Conservation (phyloP, 192 early-diverging fungal species). For the Backusella circina region DNA sequence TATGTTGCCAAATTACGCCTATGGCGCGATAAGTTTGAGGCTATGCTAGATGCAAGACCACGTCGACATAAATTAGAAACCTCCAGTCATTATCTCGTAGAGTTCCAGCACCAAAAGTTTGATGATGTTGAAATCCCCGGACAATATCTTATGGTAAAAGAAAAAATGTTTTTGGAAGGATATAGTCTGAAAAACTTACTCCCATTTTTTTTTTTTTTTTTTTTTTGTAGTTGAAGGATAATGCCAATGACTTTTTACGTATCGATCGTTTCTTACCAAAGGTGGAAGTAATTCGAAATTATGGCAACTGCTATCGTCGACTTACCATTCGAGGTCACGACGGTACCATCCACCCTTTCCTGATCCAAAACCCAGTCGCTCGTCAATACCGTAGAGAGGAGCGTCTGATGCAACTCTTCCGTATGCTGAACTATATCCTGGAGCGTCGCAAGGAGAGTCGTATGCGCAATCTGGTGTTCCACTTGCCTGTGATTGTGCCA, state of each 20-base stretch:
- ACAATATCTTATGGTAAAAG: conserved; percentile 73
- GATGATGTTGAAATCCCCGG: conserved; percentile 98
- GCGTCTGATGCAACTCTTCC: conserved; percentile 91
- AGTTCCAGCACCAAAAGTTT: conserved; percentile 98
- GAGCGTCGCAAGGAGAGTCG: conserved; percentile 82
- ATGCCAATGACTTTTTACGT: conserved; percentile 86
- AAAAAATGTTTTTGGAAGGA: too few relatives aligned
- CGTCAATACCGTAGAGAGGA: conserved; percentile 93
- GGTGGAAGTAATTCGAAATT: conserved; percentile 77
- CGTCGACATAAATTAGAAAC: conserved; percentile 79
- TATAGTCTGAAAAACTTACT: neutral
- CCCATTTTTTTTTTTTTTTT: neutral
- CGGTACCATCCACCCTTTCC: conserved; percentile 86
- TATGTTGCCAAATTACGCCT: conserved; percentile 83
- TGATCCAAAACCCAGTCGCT: conserved; percentile 89
- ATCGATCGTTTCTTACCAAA: conserved; percentile 95
- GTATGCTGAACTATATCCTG: conserved; percentile 84
- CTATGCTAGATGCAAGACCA: conserved; percentile 77
- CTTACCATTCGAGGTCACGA: conserved; percentile 90
- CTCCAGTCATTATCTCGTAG: conserved; percentile 89
- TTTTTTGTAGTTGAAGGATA: conserved; percentile 46
- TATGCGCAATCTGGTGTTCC: conserved; percentile 74
- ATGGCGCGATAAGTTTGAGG: conserved; percentile 94
- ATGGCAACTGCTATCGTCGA: conserved; percentile 70
- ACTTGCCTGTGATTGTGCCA: conserved; percentile 89